Evolutionary conservation across 805 yeast species (phyloP), one percentile per base, ranked within the genome.

Genomic region (Myxozyma lipomycoides): DNA sequence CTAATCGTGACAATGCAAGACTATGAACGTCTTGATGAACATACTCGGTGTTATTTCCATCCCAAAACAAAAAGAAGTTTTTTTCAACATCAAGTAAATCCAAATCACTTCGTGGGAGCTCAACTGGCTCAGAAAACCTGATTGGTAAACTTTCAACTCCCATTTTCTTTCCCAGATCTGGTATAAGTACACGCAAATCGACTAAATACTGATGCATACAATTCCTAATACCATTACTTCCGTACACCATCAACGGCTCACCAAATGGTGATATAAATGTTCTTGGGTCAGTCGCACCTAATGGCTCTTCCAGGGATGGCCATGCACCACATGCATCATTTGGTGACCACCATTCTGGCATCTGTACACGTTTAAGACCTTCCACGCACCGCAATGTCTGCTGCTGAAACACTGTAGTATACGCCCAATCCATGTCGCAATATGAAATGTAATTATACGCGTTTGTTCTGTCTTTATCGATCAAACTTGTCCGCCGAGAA

Each of bases 381-480:
- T 6, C 22, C 6, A 10, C 48, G 41, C 56, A 52, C 7, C 23
- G 40, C 35, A 52, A 46, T 17, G 25, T 18, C 26, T 32, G 12
- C 7, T 48, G 49, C 17, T 40, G 48, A 17, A 52, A 24, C 10
- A 48, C 37, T 9, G 42, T 28, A 5, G 56, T 30, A 10, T 25
- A 12, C 7, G 36, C 10, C 56, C 56, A 52, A n/a, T 43, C 43
- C 43, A 52, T 23, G 35, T 52, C 56, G 41, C 56, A 52, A 35
- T 40, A 52, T 6, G 39, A 47, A 2, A 52, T 40, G 15, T 51
- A 53, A 37, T 51, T 53, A 23, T 51, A 55, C 32, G 32, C 7
- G 12, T 28, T 28, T 7, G 12, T 12, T 7, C 12, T 28, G 12
- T 28, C 32, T 28, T 9, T 28, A 9, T 7, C 7, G 7, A 28